These are phyloP conservation scores for Leptomonas pyrrhocoris DNA, from an alignment of 208 protist genomes.

Conservation along the genomic window DNA sequence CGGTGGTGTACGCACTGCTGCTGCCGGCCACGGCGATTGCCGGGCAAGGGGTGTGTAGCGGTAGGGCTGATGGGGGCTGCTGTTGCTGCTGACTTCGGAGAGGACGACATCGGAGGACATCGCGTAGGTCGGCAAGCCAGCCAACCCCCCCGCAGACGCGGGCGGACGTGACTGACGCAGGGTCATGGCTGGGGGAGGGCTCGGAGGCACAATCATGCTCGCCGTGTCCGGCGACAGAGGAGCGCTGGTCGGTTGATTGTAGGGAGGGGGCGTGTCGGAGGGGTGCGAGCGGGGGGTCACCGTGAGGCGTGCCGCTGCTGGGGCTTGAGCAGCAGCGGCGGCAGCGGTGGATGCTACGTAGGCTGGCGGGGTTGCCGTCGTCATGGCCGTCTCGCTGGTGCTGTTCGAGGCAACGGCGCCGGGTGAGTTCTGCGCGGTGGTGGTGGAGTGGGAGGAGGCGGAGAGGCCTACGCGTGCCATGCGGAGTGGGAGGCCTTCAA, in stretches of 20 bases:
- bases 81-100: conserved; percentile 12
- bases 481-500: neutral
- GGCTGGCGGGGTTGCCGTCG: neutral
- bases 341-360: neutral
- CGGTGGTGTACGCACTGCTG: neutral
- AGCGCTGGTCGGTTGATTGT: conserved; percentile 12
- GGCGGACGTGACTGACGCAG: neutral
- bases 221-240: conserved; percentile 9
- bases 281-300: conserved; percentile 7
- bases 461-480: conserved; percentile 3
- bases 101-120: neutral
- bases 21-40: neutral
- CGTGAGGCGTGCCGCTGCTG: neutral
- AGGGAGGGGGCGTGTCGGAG: conserved; percentile 14
- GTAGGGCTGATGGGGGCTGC: neutral
- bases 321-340: neutral
- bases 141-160: neutral
- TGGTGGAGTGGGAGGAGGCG: conserved; percentile 1
- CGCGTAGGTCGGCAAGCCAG: conserved; percentile 1
- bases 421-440: conserved; percentile 12
- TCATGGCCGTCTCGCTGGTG: neutral
- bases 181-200: neutral
- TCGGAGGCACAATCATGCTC: conserved; percentile 13
- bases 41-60: neutral
- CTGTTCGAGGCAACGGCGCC: conserved; percentile 2